Evolutionary conservation across 805 yeast species (phyloP).

Genomic region (Wickerhamomyces pijperi): DNA sequence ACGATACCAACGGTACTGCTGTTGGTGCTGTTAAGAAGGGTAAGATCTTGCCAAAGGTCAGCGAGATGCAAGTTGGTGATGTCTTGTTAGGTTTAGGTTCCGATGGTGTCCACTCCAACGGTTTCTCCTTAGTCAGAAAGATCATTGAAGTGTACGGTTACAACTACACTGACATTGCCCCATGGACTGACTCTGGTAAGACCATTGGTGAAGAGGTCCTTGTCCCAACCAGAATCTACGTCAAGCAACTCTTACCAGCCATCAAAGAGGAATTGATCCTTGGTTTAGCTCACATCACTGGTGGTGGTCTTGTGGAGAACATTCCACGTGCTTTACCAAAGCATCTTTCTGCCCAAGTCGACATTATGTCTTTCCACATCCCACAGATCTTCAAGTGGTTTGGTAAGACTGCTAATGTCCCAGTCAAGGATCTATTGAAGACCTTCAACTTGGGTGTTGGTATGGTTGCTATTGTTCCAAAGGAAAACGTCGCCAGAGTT

Average conservation of each 20-base stretch:
- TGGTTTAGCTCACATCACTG: slow-evolving; percentile 95
- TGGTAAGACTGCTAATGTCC: slow-evolving; percentile 84
- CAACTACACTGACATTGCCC: slow-evolving; percentile 65
- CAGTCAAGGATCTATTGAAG: slow-evolving; percentile 71
- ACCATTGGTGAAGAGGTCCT: slow-evolving; percentile 81
- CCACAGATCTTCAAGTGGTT: slow-evolving; percentile 92
- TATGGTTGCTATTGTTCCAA: slow-evolving; percentile 80
- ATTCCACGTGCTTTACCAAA: slow-evolving; percentile 90
- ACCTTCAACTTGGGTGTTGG: slow-evolving; percentile 96
- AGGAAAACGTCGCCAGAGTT: slow-evolving; percentile 50
- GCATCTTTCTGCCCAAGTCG: slow-evolving; percentile 68
- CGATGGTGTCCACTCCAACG: slow-evolving; percentile 93
- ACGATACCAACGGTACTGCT: slow-evolving; percentile 97
- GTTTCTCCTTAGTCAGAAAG: slow-evolving; percentile 88
- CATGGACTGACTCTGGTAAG: slow-evolving; percentile 51
- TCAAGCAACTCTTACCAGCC: slow-evolving; percentile 74
- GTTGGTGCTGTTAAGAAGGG: slow-evolving; percentile 87
- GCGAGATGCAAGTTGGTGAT: slow-evolving; percentile 67
- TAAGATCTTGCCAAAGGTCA: slow-evolving; percentile 60
- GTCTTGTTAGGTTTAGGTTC: slow-evolving; percentile 80
- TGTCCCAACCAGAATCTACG: slow-evolving; percentile 89
- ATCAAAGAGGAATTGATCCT: slow-evolving; percentile 56
- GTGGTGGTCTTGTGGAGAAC: slow-evolving; percentile 96
- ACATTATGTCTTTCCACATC: slow-evolving; percentile 70
- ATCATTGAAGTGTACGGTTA: slow-evolving; percentile 71